Evolutionary conservation across 2,329 filamentous ascomycete species (phyloP), one percentile per base, ranked within the genome.

Genomic region (Aureobasidium namibiae): DNA sequence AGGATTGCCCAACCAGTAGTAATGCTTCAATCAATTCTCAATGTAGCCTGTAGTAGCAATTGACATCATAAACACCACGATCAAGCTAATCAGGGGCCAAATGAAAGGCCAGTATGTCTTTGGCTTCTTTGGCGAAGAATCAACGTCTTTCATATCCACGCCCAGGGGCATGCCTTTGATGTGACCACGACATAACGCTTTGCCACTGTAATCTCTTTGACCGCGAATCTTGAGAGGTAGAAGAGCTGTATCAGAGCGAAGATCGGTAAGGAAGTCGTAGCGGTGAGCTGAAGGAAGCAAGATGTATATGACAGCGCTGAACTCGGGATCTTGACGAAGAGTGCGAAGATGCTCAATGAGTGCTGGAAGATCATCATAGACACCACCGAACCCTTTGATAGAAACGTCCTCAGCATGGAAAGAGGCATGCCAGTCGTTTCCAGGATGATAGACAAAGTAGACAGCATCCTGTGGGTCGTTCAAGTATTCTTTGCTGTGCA

Each of bases 361-460:
- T 7, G 38, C 26, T 33, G 50, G 24, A 16, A 54, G 38, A 11
- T 54, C 38, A 21, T 54, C 50, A 31, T 54, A 54, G 16, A 54
- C 36, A 4, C 50, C 50, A 4, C 26, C 50, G 11, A 54, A 33
- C 8, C 38, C 50, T 33, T 42, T 42, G 24, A 33, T 10, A 11
- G 24, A 31, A 3, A 54, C n/a, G 11, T 54, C 26, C 29, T 54
- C 26, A n/a, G 38, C n/a, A 13, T 41, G 50, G 18, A 54, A 54
- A 2, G 50, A 54, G 7, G 50, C 50, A 31, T 54, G 50, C 50
- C 50, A 54, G 33, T 54, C 50, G 18, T 54, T 54, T 21, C 50
- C 50, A 33, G 50, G 50, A 33, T 54, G 50, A n/a, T 54, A 54
- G 24, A 54, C 50, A 42, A 42, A 54, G 38, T 54, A 54, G 24